Conservation (phyloP, 176 grass and related monocot genomes). For the Triticum monococcum region DNA sequence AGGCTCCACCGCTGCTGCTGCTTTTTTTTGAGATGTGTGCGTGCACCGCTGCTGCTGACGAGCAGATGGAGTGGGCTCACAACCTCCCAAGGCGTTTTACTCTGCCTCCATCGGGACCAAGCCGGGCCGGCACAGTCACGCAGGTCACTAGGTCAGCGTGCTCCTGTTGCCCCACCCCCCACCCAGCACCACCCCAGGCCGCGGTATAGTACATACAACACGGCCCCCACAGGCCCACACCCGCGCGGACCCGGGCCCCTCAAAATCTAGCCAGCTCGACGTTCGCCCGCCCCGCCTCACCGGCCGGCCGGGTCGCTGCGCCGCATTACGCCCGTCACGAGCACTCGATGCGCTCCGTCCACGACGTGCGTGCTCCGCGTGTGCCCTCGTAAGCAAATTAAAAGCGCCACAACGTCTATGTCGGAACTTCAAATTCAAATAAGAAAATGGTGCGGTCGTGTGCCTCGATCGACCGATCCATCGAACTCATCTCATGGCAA, state of each 20-base stretch:
- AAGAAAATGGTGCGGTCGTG: background rate
- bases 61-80: background rate
- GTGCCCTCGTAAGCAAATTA: background rate
- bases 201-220: background rate
- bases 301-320: conserved; percentile 4
- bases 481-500: background rate
- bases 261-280: background rate
- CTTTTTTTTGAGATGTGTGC: too few relatives aligned
- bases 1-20: too few relatives aligned
- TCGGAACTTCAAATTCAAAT: background rate
- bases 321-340: conserved; percentile 39
- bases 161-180: background rate
- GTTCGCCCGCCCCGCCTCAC: background rate
- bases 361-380: background rate
- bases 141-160: conserved; percentile 22
- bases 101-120: background rate
- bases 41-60: background rate
- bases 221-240: background rate
- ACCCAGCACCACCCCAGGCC: background rate
- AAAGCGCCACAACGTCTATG: background rate
- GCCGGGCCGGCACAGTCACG: background rate
- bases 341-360: conserved; percentile 12
- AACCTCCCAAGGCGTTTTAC: background rate
- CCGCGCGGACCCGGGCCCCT: too few relatives aligned
- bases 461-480: background rate